A percentile compares a stretch with the other conserved stretches of the same genome.
phyloP scores from a whole-genome alignment of 768 basidiomycete species.

The Mycena latifolia region DNA sequence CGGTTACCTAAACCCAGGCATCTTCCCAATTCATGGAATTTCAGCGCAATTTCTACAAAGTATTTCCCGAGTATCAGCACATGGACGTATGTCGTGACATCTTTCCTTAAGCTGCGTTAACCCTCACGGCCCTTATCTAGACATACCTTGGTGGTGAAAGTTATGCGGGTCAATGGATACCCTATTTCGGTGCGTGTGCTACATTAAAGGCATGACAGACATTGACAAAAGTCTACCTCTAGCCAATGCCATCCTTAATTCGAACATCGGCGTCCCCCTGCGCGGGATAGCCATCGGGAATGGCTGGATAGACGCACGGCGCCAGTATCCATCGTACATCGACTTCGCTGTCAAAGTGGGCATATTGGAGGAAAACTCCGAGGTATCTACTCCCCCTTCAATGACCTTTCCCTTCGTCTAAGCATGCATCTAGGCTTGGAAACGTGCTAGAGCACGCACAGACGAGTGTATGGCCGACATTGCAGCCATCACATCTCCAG shows the following conservation, averaged over 20 bases:
- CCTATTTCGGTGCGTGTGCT: constrained; percentile 80
- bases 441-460: constrained; percentile 64
- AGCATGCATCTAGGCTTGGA: constrained; percentile 64
- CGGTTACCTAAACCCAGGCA: constrained; percentile 62
- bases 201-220: constrained; percentile 4
- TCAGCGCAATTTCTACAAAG: constrained; percentile 85
- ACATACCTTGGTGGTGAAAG: constrained; percentile 97
- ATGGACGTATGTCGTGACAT: constrained; percentile 76
- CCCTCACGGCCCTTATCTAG: constrained; percentile 54
- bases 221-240: constrained; percentile 9
- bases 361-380: constrained; percentile 77
- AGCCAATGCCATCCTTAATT: constrained; percentile 85
- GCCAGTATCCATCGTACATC: constrained; percentile 91
- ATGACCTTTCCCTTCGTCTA: constrained; percentile 16
- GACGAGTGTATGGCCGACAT: constrained; percentile 69
- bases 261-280: constrained; percentile 70
- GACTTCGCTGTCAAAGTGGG: constrained; percentile 88
- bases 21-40: constrained; percentile 86
- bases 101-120: not conserved
- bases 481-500: constrained; percentile 57
- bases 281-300: constrained; percentile 94
- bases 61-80: constrained; percentile 89
- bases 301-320: constrained; percentile 94
- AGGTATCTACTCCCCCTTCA: constrained; percentile 59
- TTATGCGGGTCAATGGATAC: constrained; percentile 98